phyloP scores from a whole-genome alignment of 1,139 yeast genomes.

The Magnusiomyces magnusii region DNA sequence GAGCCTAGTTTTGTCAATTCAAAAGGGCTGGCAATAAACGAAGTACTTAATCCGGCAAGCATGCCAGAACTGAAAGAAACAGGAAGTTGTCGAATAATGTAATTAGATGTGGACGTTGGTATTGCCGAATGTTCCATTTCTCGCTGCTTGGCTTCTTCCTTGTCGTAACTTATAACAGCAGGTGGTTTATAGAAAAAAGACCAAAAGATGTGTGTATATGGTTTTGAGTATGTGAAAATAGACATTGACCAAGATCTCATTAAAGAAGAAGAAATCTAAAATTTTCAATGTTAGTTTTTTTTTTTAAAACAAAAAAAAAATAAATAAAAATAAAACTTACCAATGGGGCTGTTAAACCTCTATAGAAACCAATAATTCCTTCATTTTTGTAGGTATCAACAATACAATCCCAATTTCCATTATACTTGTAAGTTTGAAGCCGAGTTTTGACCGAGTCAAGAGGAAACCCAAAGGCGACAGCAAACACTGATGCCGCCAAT shows the following conservation, averaged over 20 bases:
- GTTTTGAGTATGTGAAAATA: constrained; percentile 53
- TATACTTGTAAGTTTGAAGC: constrained; percentile 70
- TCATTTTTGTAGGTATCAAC: constrained; percentile 49
- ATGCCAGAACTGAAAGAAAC: constrained; percentile 60
- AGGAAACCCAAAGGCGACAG: constrained; percentile 76
- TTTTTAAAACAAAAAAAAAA: too few relatives aligned
- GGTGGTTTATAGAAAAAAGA: constrained; percentile 22
- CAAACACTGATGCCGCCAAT: constrained; percentile 52
- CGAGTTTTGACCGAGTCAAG: constrained; percentile 78
- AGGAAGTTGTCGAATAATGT: constrained; percentile 49
- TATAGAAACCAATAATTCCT: constrained; percentile 63
- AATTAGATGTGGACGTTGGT: constrained; percentile 12
- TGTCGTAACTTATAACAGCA: background rate
- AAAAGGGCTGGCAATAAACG: constrained; percentile 73
- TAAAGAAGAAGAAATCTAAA: constrained; percentile 22
- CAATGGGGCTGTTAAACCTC: constrained; percentile 39
- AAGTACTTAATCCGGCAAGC: constrained; percentile 57
- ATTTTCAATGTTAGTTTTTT: too few relatives aligned
- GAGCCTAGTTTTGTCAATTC: constrained; percentile 78
- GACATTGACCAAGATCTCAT: constrained; percentile 44
- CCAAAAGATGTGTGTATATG: constrained; percentile 30
- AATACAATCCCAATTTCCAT: constrained; percentile 53
- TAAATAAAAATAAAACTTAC: background rate
- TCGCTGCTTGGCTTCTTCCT: background rate
- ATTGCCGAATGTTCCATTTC: background rate